Evolutionary conservation across 2,329 filamentous ascomycete genomes (phyloP), one percentile per base, ranked within the genome.

Genomic region (Claviceps capensis): DNA sequence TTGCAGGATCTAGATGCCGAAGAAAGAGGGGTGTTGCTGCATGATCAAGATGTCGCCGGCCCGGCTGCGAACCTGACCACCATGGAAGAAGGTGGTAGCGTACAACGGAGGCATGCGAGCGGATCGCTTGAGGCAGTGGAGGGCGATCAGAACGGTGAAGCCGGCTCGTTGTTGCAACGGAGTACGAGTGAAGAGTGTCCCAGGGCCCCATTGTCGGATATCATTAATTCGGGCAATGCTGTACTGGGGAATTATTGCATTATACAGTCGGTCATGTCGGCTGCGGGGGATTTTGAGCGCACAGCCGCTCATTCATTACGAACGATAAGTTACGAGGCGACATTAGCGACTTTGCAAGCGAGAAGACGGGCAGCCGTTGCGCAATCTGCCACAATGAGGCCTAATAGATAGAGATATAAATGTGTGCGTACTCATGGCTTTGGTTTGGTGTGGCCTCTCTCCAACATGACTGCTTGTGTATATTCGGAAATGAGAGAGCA

Each of bases 1-100:
- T 50, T 65, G 48, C 76, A 81, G 58, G 75, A 79, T 55, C 62
- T 76, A 50, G 78, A 81, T 57, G 72, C 74, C 1, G 78, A 80
- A 57, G 78, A 82, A 60, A 71, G 77, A 14, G 78, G 76, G 2
- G 66, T 77, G 7, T 60, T 69, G 42, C 40, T 47, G 41, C 48
- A 47, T 43, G 36, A 41, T 9, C 23, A 37, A n/a, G n/a, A 43
- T 45, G 13, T 30, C 2, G 4, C 41, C 3, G 64, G 62, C 51
- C 60, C 69, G 1, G 67, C 66, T 45, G 62, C 65, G 43, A 61
- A 63, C 3, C 57, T 60, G 8, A 4, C 16, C 19, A 36, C 40
- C 17, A 53, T 60, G n/a, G 67, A 69, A 49, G 71, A 69, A 50
- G 63, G 63, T 5, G 62, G 67, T n/a, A 68, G 69, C 43, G 67